Evolutionary conservation across 768 basidiomycete genomes (phyloP), one percentile per base, ranked within the genome.

Genomic region (Amanita phalloides): DNA sequence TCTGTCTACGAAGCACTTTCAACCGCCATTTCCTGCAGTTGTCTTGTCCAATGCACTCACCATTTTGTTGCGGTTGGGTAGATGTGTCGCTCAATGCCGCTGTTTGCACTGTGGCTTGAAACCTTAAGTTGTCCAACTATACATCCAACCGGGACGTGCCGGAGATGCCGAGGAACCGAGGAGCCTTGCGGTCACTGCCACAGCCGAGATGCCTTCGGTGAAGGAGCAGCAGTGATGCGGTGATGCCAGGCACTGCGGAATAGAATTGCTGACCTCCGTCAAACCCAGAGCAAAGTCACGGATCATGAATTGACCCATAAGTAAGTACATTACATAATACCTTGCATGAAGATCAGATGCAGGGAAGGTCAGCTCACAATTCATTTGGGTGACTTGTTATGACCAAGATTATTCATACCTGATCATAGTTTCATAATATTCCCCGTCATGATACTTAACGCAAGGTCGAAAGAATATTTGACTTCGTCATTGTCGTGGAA

Each of bases 1-100:
- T 92, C 90, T 71, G 90, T 86, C 90, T 92, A 56, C 3, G 54
- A 37, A 49, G n/a, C 17, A 38, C 28, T 42, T 37, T 49, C 35
- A 50, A 28, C 13, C 21, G 6, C n/a, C 8, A 41, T 6, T 11
- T 13, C 26, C 32, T 43, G 49, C 53, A 33, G 20, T 23, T 2
- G 47, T 32, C 28, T 25, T 8, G 42, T 38, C 39, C 23, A 45
- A 38, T 26, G 42, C 52, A 61, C 70, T 64, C 54, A 72, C 71
- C 71, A 72, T 72, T 70, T 71, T 69, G 65, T 68, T 60, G 64
- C 58, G 51, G 58, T 62, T 60, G 61, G 58, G 61, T 66, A 62
- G 61, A 3, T 66, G 63, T 65, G 66, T 68, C 64, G 64, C 61
- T 64, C 66, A 63, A 66, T 67, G 68, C 62, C 51, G 49, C 58